Evolutionary conservation across 805 yeast genomes (phyloP).

Genomic region (Vanderwaltozyma polyspora): DNA sequence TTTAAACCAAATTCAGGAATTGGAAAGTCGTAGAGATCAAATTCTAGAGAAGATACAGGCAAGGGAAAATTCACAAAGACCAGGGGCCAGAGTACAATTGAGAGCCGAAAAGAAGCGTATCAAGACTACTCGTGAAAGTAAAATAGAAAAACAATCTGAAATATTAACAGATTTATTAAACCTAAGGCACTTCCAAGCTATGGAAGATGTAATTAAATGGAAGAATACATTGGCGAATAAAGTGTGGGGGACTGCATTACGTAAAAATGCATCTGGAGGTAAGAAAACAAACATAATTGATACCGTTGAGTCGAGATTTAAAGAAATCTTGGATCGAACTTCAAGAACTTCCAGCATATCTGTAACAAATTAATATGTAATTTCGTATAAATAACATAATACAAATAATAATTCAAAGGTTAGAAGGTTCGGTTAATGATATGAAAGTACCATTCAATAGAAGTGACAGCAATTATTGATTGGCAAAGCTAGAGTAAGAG

Average conservation of each 20-base stretch:
- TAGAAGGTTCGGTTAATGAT: no score
- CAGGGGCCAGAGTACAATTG: conserved; percentile 15
- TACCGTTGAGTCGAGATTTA: conserved; percentile 25
- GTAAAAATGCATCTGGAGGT: conserved; percentile 16
- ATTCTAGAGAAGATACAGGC: conserved; percentile 12
- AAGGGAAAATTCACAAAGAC: conserved; percentile 8
- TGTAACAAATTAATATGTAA: neutral
- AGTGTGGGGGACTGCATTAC: conserved; percentile 17
- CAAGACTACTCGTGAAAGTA: conserved; percentile 12
- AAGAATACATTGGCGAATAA: conserved; percentile 16
- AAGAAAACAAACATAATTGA: conserved; percentile 21
- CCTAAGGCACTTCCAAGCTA: conserved; percentile 13
- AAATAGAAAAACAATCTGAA: conserved; percentile 15
- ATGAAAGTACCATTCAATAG: no score
- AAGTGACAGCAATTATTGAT: no score
- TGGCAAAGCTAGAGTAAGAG: no score
- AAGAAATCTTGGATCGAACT: conserved; percentile 12
- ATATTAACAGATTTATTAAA: conserved; percentile 18
- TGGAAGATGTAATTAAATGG: conserved; percentile 19
- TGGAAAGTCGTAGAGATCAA: conserved; percentile 23
- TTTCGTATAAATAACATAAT: no score
- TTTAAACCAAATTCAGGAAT: conserved; percentile 14
- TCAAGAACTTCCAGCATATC: conserved; percentile 4
- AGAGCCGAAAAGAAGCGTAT: conserved; percentile 16
- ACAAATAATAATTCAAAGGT: no score